Evolutionary conservation across 805 yeast genomes (phyloP), one percentile per base, ranked within the genome.

Genomic region (Cyberlindnera subsufficiens): DNA sequence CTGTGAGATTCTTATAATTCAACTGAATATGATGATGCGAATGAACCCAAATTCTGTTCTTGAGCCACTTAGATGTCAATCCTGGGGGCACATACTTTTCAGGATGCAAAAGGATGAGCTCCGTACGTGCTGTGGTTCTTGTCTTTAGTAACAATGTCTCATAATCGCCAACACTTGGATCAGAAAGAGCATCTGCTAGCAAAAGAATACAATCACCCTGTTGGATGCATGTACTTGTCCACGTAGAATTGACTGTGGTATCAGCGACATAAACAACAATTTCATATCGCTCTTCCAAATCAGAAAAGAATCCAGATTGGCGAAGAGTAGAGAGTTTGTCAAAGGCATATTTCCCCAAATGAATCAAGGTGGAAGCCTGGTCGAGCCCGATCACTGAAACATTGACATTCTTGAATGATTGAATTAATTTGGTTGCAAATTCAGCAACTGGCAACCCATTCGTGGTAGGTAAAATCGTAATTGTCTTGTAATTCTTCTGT

Each of bases 191-290:
- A 65, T 91, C 90, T 0, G 97, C 97, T 14, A 93, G 63, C 15
- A 93, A 66, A 29, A 93, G 67, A n/a, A 91, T 79, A 66, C 97
- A 90, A 62, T 91, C 98, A 15, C 96, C 98, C 61, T 91, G 97
- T 8, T 90, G 80, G 33, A 91, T 84, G 61, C 98, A 93, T 0
- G 96, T 87, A 8, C 78, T 74, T 0, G 96, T 87, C 99, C 99
- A 91, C 16, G 80, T 74, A 0, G 96, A 85, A 51, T 79, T 80
- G 2, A 84, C 78, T 0, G 85, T 73, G 0, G 96, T 80, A 55
- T 93, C 98, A 20, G 93, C 90, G 11, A 91, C 80, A 56, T 91
- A 93, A 2, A 91, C 78, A 4, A 93, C 84, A n/a, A 88, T 83
- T 51, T 91, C 87, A 59, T 82, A 86, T 48, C 78, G 75, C 54